Base-by-base conservation (phyloP, 2,329 filamentous ascomycete species). In the Trichoderma afroharzianum region DNA sequence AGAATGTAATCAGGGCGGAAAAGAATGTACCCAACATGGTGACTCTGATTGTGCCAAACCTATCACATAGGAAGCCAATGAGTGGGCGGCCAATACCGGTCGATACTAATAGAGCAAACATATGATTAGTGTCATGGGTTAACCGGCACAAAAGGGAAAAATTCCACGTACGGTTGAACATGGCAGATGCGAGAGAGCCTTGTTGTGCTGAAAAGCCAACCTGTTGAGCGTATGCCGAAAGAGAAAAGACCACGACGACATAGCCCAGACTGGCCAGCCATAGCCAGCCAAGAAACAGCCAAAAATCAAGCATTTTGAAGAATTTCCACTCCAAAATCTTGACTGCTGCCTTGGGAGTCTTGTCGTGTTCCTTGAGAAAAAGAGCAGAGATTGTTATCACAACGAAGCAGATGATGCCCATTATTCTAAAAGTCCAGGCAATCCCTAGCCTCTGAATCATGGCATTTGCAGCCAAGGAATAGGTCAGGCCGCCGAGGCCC, bases 231-330 rank as follows among this genome's bases (percentile, higher is more conserved):
- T 94, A 95, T 77, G 91, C 92, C 11, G 92, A 90, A 58, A 95
- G 82, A 15, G 89, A 92, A 80, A 94, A 95, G 58, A 94, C 86
- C 15, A 94, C 85, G 3, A 93, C 91, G 32, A 93, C 86, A 76
- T 95, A 95, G 4, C 87, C 92, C 14, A 95, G 82, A 81, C 95
- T 88, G 72, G 87, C 90, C 74, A 95, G 89, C 80, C 90, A 89
- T 7, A 90, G 90, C 84, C 90, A 96, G 4, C 81, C 84, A 43
- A 93, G 79, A 12, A 93, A 83, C 2, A 94, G 82, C 36, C 90
- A 79, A 74, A 91, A 94, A 76, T 93, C 88, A 0, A 83, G 76
- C 5, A 86, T 84, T 73, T 83, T 87, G 78, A 95, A 88, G 1
- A 95, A 83, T 4, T 79, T 80, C 59, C 85, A 82, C 76, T 93